A percentile compares a stretch with the other conserved stretches of the same genome.
These are phyloP conservation scores for Boletus vermiculosoides DNA, from an alignment of 768 basidiomycete species.

Conservation along the genomic window DNA sequence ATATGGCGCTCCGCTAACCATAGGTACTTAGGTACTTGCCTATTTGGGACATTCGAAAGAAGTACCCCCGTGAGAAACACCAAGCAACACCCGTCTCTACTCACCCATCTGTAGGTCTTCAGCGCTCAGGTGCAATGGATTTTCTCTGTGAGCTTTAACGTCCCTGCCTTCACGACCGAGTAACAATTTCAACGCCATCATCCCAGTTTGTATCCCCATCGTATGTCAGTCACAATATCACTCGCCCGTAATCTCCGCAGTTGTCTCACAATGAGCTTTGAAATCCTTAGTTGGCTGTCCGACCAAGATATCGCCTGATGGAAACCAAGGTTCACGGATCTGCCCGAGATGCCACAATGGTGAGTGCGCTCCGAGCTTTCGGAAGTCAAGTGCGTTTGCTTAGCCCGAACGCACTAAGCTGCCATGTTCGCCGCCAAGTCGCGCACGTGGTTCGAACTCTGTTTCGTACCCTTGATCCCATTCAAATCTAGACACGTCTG, in stretches of 20 bases:
- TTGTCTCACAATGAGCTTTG: slow-evolving; percentile 3
- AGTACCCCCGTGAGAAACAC: not conserved
- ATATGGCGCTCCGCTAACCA: too few species aligned
- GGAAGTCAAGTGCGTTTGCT: not conserved
- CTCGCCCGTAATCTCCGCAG: slow-evolving; percentile 6
- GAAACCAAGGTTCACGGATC: slow-evolving; percentile 49
- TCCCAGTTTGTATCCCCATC: slow-evolving; percentile 53
- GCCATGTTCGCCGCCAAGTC: slow-evolving; percentile 62
- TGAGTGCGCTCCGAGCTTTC: slow-evolving; percentile 28
- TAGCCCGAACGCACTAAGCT: slow-evolving; percentile 34
- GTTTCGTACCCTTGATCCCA: slow-evolving; percentile 70
- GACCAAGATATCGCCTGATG: slow-evolving; percentile 55
- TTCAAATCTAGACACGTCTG: slow-evolving; percentile 61
- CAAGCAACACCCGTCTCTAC: not conserved
- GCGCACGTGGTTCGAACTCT: slow-evolving; percentile 74
- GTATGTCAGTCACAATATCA: slow-evolving; percentile 37
- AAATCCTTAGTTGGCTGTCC: slow-evolving; percentile 59
- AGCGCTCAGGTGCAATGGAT: not conserved
- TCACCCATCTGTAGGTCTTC: not conserved
- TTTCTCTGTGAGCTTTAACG: slow-evolving; percentile 6
- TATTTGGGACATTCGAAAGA: not conserved
- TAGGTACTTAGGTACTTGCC: too few species aligned
- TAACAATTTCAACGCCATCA: not conserved
- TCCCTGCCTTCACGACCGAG: not conserved
- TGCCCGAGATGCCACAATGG: slow-evolving; percentile 77